Conservation (phyloP, 1,284 basidiomycete species). For the Rhodotorula sp. region DNA sequence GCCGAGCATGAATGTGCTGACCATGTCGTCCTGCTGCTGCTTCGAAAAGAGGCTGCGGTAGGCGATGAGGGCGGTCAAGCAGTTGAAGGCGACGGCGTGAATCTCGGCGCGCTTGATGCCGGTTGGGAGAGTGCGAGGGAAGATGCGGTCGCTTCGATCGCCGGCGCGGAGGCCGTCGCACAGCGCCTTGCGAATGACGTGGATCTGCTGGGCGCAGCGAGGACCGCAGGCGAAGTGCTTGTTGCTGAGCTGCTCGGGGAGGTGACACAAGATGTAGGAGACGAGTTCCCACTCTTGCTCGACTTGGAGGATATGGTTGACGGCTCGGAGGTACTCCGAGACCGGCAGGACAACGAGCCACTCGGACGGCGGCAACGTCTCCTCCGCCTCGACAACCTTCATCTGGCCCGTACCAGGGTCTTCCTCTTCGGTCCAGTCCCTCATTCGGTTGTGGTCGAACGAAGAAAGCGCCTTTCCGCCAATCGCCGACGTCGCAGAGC, state of each 20-base stretch:
- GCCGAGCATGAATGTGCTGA: conserved; percentile 80
- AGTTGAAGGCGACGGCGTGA: conserved; percentile 83
- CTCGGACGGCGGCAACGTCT: conserved; percentile 55
- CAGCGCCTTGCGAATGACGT: conserved; percentile 65
- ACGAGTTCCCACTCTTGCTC: conserved; percentile 92
- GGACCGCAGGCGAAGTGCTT: conserved; percentile 96
- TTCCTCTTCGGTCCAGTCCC: conserved; percentile 44
- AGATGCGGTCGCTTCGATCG: conserved; percentile 61
- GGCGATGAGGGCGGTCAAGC: conserved; percentile 81
- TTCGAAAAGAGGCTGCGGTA: conserved; percentile 77
- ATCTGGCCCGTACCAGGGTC: conserved; percentile 57
- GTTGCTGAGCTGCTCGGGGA: conserved; percentile 89
- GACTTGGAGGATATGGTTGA: conserved; percentile 68
- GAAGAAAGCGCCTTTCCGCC: conserved; percentile 44
- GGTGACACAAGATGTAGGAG: conserved; percentile 85
- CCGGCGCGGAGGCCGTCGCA: conserved; percentile 65
- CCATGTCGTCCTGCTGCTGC: conserved; percentile 64
- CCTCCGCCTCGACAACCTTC: conserved; percentile 50
- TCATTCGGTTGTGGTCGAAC: conserved; percentile 47
- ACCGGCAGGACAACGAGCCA: conserved; percentile 65
- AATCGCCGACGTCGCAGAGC: conserved; percentile 58
- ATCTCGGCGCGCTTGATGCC: conserved; percentile 72
- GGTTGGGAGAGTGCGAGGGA: conserved; percentile 53
- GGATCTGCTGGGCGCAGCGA: conserved; percentile 65
- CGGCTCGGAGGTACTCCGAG: conserved; percentile 69